phyloP scores from a whole-genome alignment of 2,329 filamentous ascomycete genomes.

The Paramyrothecium roridum region DNA sequence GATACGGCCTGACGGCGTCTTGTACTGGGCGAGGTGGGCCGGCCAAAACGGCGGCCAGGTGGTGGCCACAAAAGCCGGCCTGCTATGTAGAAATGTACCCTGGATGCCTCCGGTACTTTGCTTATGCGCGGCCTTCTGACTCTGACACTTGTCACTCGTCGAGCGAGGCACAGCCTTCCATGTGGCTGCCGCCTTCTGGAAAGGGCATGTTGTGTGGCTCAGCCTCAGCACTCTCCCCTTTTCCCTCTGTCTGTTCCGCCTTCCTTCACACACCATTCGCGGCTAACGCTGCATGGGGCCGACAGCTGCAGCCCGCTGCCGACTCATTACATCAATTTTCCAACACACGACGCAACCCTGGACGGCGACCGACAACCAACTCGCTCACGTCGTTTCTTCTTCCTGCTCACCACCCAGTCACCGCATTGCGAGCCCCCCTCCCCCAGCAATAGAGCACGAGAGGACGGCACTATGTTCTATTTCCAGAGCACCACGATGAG shows the following conservation, averaged over 20 bases:
- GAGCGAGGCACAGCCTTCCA: background rate
- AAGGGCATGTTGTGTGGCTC: background rate
- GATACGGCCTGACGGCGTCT: background rate
- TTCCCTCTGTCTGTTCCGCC: background rate
- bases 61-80: background rate
- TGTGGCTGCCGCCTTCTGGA: background rate
- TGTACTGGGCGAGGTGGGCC: background rate
- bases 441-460: background rate
- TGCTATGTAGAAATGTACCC: no score
- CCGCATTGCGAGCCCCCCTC: background rate
- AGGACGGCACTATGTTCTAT: background rate
- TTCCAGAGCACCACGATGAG: background rate
- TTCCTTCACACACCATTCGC: no score
- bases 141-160: no score
- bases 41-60: background rate
- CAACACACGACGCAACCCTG: no score
- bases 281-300: no score
- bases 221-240: background rate
- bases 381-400: no score
- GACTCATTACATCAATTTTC: no score
- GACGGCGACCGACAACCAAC: no score
- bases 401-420: background rate
- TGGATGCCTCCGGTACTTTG: no score
- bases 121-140: no score
- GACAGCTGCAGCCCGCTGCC: no score